Evolutionary conservation across 495 filamentous ascomycete genomes (phyloP).

Genomic region (Penicillium psychrofluorescens): DNA sequence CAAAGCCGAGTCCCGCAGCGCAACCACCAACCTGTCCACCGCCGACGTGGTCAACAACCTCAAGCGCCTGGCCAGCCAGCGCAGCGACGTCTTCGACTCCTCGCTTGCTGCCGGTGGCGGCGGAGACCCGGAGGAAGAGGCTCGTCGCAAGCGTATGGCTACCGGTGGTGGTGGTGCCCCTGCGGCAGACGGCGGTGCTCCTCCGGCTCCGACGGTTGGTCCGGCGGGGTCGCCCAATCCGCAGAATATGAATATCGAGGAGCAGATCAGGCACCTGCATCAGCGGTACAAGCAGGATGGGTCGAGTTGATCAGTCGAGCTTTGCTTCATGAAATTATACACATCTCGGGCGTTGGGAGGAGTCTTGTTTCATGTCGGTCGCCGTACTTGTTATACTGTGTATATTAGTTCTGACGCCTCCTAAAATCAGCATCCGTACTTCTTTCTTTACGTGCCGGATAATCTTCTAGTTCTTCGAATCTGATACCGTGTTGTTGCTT

Average conservation of each 20-base stretch:
- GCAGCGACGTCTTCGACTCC: constrained; percentile 83
- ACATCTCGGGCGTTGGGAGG: not conserved
- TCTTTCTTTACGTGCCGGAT: no score
- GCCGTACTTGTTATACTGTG: not conserved
- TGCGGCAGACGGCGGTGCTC: constrained; percentile 12
- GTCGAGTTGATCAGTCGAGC: no score
- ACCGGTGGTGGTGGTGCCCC: constrained; percentile 13
- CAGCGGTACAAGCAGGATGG: constrained; percentile 24
- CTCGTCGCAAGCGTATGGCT: constrained; percentile 70
- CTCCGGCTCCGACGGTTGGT: constrained; percentile 17
- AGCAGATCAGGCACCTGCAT: constrained; percentile 44
- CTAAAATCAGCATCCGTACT: not conserved
- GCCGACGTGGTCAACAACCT: constrained; percentile 87
- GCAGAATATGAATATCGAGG: constrained; percentile 40
- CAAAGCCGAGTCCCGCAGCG: constrained; percentile 74
- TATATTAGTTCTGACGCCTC: not conserved
- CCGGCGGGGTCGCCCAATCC: constrained; percentile 25
- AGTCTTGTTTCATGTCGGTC: not conserved
- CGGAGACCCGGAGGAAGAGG: constrained; percentile 55
- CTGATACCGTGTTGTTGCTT: no score
- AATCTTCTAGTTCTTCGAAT: no score
- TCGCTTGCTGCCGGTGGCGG: constrained; percentile 15
- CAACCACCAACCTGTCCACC: constrained; percentile 82
- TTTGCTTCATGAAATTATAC: not conserved
- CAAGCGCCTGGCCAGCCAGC: constrained; percentile 90